Conservation (phyloP, 148 eudicot species). For the Polygonum aviculare region DNA sequence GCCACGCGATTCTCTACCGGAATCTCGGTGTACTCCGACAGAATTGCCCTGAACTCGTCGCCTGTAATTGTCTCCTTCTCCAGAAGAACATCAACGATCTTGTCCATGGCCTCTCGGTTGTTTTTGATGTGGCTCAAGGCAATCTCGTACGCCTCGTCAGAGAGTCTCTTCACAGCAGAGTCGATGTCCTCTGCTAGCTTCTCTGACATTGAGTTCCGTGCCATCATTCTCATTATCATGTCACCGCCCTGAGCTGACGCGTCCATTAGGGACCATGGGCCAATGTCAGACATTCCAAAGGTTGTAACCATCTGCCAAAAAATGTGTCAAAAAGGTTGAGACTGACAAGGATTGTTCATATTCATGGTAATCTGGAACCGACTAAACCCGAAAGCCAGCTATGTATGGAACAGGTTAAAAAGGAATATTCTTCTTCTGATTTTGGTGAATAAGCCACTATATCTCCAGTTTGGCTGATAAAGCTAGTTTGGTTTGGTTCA, state of each 20-base stretch:
- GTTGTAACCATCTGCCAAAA: slow-evolving; percentile 71
- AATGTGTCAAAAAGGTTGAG: not conserved
- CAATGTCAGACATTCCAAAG: slow-evolving; percentile 96
- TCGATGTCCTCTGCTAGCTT: slow-evolving; percentile 96
- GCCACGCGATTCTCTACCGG: slow-evolving; percentile 74
- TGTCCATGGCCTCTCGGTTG: slow-evolving; percentile 96
- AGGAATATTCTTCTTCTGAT: not conserved
- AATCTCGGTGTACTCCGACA: slow-evolving; percentile 77
- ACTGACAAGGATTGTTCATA: not conserved
- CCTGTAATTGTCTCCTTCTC: slow-evolving; percentile 93
- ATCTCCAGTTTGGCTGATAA: not conserved
- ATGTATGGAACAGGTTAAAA: not conserved
- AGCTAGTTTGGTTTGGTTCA: not conserved
- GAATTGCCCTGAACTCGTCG: slow-evolving; percentile 90
- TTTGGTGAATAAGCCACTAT: not conserved
- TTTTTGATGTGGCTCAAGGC: slow-evolving; percentile 74
- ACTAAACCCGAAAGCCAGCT: not conserved
- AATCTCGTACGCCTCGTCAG: slow-evolving; percentile 78
- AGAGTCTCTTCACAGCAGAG: slow-evolving; percentile 67
- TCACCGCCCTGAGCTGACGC: slow-evolving; percentile 69
- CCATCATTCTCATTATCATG: slow-evolving; percentile 99
- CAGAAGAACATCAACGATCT: slow-evolving; percentile 84
- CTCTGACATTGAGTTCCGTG: slow-evolving; percentile 98
- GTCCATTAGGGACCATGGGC: slow-evolving; percentile 99
- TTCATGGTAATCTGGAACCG: too few relatives aligned